Percentiles rank a stretch among this genome's conserved stretches.
These are phyloP conservation scores for Colletotrichum karsti DNA, from an alignment of 2,329 filamentous ascomycete species.

Conservation along the genomic window DNA sequence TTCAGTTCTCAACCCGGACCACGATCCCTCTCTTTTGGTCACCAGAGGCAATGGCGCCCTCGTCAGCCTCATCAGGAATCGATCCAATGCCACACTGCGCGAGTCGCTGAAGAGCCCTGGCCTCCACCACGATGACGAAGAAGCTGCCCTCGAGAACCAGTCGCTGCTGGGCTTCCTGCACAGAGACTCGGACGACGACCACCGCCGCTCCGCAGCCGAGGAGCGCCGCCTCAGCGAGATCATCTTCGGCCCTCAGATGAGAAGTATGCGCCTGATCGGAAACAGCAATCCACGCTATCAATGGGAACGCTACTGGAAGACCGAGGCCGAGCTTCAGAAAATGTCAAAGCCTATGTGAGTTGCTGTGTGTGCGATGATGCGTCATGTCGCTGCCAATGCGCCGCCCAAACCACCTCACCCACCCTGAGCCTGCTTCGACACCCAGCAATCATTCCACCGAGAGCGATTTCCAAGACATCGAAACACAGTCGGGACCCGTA, in stretches of 20 bases:
- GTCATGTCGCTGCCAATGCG: background rate
- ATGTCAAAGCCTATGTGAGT: constrained; percentile 76
- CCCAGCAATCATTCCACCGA: no score
- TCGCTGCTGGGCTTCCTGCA: constrained; percentile 25
- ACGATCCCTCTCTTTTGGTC: constrained; percentile 64
- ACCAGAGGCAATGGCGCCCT: constrained; percentile 42
- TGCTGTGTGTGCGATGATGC: background rate
- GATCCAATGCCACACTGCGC: constrained; percentile 40
- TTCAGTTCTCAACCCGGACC: constrained; percentile 41
- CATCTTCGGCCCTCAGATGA: constrained; percentile 75
- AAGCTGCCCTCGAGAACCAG: constrained; percentile 29
- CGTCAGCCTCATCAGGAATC: constrained; percentile 53
- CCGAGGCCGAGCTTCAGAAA: constrained; percentile 74
- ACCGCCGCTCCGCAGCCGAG: constrained; percentile 55
- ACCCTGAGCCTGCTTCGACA: no score
- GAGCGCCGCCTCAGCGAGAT: constrained; percentile 68
- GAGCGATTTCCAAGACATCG: no score
- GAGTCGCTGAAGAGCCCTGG: constrained; percentile 27
- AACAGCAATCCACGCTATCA: constrained; percentile 86
- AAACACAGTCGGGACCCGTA: background rate
- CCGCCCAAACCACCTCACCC: background rate
- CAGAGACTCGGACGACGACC: constrained; percentile 47
- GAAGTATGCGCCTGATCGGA: constrained; percentile 87
- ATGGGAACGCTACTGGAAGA: constrained; percentile 89
- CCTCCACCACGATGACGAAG: constrained; percentile 33